Percentiles rank a stretch among this genome's conserved stretches.
phyloP scores from a whole-genome alignment of 2,329 filamentous ascomycete genomes.

The Bipolaris victoriae region DNA sequence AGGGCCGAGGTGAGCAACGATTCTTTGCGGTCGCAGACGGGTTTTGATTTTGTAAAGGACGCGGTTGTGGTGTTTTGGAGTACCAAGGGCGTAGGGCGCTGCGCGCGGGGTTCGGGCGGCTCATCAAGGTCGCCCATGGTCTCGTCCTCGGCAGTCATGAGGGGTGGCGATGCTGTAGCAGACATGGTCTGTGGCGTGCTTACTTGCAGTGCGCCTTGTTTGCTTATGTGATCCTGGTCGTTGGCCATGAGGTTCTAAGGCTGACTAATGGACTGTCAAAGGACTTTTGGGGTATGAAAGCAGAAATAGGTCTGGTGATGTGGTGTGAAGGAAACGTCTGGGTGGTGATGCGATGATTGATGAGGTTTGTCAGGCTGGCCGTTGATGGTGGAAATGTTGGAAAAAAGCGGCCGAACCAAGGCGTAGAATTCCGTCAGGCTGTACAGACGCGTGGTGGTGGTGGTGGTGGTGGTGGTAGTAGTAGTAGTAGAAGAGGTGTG shows the following conservation, averaged over 20 bases:
- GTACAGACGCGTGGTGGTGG: constrained; percentile 5
- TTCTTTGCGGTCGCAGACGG: constrained; percentile 65
- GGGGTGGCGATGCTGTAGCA: constrained; percentile 31
- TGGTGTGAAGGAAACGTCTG: neutral
- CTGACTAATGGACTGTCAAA: neutral
- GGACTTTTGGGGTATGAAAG: constrained; percentile 1
- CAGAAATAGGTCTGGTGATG: constrained; percentile 1
- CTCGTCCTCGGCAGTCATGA: constrained; percentile 62
- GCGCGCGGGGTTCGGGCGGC: constrained; percentile 74
- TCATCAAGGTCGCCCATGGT: constrained; percentile 80
- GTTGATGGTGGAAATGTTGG: neutral
- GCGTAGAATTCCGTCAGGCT: constrained; percentile 13
- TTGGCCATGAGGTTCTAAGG: constrained; percentile 38
- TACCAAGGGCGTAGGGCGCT: constrained; percentile 49
- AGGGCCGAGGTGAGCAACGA: constrained; percentile 90
- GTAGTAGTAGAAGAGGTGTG: neutral
- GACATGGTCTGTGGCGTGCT: constrained; percentile 31
- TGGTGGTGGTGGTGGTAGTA: constrained; percentile 1
- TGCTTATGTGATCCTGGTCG: constrained; percentile 38
- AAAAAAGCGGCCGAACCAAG: constrained; percentile 1
- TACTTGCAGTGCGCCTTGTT: constrained; percentile 41
- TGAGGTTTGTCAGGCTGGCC: neutral
- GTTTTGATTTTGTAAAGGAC: constrained; percentile 57
- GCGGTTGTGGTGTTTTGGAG: constrained; percentile 50
- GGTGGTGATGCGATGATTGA: constrained; percentile 1